Evolutionary conservation across 345 rosid genomes (phyloP).

Genomic region (Corchorus olitorius): DNA sequence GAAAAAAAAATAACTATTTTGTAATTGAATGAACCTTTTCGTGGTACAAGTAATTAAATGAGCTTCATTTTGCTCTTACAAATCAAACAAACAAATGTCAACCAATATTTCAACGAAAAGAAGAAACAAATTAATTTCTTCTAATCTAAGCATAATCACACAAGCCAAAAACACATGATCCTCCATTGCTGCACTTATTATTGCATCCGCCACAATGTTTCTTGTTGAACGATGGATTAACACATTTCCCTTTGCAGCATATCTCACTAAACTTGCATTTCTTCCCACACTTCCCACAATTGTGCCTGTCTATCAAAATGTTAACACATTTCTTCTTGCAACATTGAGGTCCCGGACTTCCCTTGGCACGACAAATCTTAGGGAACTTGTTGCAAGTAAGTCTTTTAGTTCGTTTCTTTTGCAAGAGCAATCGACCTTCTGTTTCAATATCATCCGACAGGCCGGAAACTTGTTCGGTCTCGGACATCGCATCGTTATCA

Average conservation of each 20-base stretch:
- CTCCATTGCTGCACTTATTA: constrained; percentile 29
- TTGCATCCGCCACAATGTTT: constrained; percentile 36
- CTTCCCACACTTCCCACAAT: constrained; percentile 41
- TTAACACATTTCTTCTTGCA: constrained; percentile 41
- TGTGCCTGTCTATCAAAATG: constrained; percentile 18
- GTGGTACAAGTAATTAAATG: no score
- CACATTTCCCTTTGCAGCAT: constrained; percentile 42
- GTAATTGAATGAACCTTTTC: no score
- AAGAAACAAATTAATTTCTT: no score
- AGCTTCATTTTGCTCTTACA: no score
- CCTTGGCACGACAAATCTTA: constrained; percentile 14
- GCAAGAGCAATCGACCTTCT: not conserved
- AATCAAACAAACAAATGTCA: no score
- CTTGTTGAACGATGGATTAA: constrained; percentile 27
- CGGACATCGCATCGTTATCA: not conserved
- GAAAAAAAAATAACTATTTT: no score
- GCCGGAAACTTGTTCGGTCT: not conserved
- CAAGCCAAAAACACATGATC: constrained; percentile 35
- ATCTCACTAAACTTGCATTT: constrained; percentile 37
- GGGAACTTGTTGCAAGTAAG: not conserved
- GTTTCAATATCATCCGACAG: not conserved
- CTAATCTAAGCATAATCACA: constrained; percentile 33
- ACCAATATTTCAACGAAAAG: no score
- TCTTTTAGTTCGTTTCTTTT: not conserved
- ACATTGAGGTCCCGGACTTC: constrained; percentile 40